Percentiles rank a stretch among this genome's conserved stretches.
These are phyloP conservation scores for Trichoderma polysporum DNA, from an alignment of 2,329 filamentous ascomycete species.

Conservation along the genomic window DNA sequence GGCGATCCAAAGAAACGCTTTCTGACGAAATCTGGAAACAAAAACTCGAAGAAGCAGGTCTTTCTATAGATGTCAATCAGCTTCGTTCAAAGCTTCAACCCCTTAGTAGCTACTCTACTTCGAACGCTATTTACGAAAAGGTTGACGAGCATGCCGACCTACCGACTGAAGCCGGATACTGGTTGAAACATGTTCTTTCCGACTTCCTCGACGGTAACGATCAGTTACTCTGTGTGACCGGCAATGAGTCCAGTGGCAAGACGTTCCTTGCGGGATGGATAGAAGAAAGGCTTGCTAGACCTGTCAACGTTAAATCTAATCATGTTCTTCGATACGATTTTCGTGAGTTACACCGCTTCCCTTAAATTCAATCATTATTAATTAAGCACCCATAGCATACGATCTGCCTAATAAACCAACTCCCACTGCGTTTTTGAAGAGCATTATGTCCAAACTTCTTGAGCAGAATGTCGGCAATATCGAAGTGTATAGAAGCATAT, in stretches of 20 bases:
- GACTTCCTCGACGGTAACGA: conserved; percentile 38
- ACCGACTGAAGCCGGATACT: conserved; percentile 42
- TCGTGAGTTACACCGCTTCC: conserved; percentile 29
- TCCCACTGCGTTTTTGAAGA: neutral
- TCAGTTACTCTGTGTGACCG: conserved; percentile 38
- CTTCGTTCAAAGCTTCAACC: conserved; percentile 23
- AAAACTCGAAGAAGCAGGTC: conserved; percentile 31
- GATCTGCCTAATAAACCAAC: neutral
- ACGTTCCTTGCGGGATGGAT: conserved; percentile 42
- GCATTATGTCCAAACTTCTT: neutral
- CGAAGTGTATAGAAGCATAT: neutral
- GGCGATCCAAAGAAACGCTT: conserved; percentile 34
- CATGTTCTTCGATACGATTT: conserved; percentile 40
- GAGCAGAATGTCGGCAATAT: neutral
- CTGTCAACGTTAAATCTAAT: conserved; percentile 37
- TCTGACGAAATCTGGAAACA: conserved; percentile 38
- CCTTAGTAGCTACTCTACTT: neutral
- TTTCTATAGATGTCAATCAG: conserved; percentile 29
- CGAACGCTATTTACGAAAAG: neutral
- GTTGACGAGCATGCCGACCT: conserved; percentile 39
- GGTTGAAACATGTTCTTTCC: conserved; percentile 37
- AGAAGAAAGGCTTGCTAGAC: conserved; percentile 40
- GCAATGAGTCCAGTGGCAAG: conserved; percentile 37
- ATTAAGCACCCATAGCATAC: neutral
- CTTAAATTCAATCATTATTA: neutral